A percentile compares a stretch with the other conserved stretches of the same genome.
These are phyloP conservation scores for Kickxella alabastrina DNA, from an alignment of 192 early-diverging fungal species.

Conservation along the genomic window DNA sequence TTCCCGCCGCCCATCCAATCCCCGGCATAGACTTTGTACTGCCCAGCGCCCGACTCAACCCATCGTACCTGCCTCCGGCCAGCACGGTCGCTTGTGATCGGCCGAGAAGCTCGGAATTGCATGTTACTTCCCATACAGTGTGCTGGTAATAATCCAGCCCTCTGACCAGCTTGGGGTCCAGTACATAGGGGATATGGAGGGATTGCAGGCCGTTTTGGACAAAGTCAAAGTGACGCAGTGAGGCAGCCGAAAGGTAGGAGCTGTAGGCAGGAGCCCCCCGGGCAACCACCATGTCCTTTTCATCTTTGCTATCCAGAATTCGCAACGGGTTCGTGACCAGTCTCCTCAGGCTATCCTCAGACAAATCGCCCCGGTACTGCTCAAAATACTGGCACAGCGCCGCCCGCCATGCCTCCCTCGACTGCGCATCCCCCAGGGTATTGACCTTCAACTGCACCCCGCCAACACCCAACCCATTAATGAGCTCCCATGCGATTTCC, in stretches of 20 bases:
- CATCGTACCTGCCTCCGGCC: conserved; percentile 66
- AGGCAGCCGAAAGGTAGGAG: conserved; percentile 42
- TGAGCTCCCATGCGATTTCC: conserved; percentile 50
- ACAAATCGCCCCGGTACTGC: conserved; percentile 29
- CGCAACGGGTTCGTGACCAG: conserved; percentile 59
- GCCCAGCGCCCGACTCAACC: conserved; percentile 55
- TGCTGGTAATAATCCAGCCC: conserved; percentile 71
- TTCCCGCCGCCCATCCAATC: conserved; percentile 63
- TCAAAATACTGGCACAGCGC: conserved; percentile 52
- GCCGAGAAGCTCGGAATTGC: conserved; percentile 40
- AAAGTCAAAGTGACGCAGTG: conserved; percentile 48
- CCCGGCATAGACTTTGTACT: conserved; percentile 51
- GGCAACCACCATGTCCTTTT: conserved; percentile 46
- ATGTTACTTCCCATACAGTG: conserved; percentile 63
- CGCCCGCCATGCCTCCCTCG: conserved; percentile 36
- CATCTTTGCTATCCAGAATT: conserved; percentile 61
- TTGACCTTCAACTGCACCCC: conserved; percentile 28
- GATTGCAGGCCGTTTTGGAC: conserved; percentile 41
- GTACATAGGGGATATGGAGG: conserved; percentile 51
- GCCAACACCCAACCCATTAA: conserved; percentile 30
- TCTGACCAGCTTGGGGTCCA: conserved; percentile 56
- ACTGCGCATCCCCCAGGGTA: conserved; percentile 31
- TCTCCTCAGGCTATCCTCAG: conserved; percentile 51
- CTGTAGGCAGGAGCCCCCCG: conserved; percentile 39
- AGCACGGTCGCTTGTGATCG: conserved; percentile 61